phyloP scores from a whole-genome alignment of 2,329 filamentous ascomycete species.

The Fusarium pilosicola region DNA sequence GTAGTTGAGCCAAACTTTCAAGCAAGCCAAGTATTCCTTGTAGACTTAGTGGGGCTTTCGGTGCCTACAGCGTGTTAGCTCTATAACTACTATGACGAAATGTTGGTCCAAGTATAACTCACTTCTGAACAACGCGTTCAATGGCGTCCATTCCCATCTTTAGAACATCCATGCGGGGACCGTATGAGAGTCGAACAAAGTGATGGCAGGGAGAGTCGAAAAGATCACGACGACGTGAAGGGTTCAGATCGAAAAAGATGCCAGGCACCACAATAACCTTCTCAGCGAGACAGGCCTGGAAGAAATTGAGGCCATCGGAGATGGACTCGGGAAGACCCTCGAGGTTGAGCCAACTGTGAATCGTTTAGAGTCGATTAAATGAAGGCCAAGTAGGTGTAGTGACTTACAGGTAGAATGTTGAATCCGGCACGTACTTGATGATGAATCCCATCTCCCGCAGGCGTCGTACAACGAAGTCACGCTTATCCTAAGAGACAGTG shows the following conservation, averaged over 20 bases:
- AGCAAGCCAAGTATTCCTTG: not conserved
- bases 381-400: not conserved
- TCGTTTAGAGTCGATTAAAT: not conserved
- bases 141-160: conserved; percentile 86
- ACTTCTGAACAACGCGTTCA: conserved; percentile 82
- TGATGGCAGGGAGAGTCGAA: conserved; percentile 96
- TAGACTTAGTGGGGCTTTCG: conserved; percentile 29
- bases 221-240: conserved; percentile 85
- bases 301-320: conserved; percentile 94
- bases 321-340: conserved; percentile 80
- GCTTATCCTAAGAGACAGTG: conserved; percentile 71
- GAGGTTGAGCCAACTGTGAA: conserved; percentile 64
- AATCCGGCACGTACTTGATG: conserved; percentile 85
- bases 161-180: conserved; percentile 81
- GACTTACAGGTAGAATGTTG: conserved; percentile 89
- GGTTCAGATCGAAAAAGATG: conserved; percentile 98
- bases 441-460: conserved; percentile 88
- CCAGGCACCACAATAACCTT: conserved; percentile 97
- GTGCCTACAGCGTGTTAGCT: conserved; percentile 34
- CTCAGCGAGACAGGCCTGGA: conserved; percentile 90
- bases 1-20: not conserved
- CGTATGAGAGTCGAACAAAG: conserved; percentile 87
- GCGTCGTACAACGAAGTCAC: conserved; percentile 86
- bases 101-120: conserved; percentile 43
- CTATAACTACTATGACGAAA: not conserved